These are phyloP conservation scores for Groenewaldozyma tartarivorans DNA, from an alignment of 805 yeast species.

Conservation along the genomic window DNA sequence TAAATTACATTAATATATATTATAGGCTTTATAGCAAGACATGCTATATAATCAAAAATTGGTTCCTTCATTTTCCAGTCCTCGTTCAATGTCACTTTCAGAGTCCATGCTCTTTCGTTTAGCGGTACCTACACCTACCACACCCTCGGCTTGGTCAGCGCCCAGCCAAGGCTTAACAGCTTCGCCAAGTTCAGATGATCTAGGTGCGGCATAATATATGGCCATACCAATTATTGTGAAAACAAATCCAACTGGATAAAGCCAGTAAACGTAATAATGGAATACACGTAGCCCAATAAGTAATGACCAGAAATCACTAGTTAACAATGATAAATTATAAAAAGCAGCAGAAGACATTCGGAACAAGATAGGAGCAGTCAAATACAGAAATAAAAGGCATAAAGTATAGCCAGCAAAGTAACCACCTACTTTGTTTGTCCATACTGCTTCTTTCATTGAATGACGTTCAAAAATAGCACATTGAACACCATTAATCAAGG, in stretches of 20 bases:
- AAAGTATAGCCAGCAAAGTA: slow-evolving; percentile 35
- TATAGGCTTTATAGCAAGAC: neutral
- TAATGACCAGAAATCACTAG: slow-evolving; percentile 38
- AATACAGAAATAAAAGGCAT: slow-evolving; percentile 31
- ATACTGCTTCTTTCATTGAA: slow-evolving; percentile 28
- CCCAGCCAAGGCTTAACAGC: slow-evolving; percentile 36
- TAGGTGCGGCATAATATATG: slow-evolving; percentile 31
- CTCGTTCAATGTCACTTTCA: neutral
- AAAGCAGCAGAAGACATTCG: slow-evolving; percentile 39
- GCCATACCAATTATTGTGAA: slow-evolving; percentile 33
- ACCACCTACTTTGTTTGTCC: slow-evolving; percentile 34
- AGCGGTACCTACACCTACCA: slow-evolving; percentile 24
- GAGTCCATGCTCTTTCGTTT: slow-evolving; percentile 8
- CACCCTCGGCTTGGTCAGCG: slow-evolving; percentile 20
- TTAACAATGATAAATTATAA: slow-evolving; percentile 34
- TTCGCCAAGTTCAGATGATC: slow-evolving; percentile 30
- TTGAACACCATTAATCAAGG: slow-evolving; percentile 35
- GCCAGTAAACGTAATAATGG: slow-evolving; percentile 36
- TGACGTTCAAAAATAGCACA: slow-evolving; percentile 34
- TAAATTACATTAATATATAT: neutral
- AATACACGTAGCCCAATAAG: slow-evolving; percentile 36
- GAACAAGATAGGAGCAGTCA: slow-evolving; percentile 34
- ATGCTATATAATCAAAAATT: too few relatives aligned
- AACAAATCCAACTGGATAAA: slow-evolving; percentile 38
- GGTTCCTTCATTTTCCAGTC: neutral